These are phyloP conservation scores for Pseudogymnoascus sp. DNA, from an alignment of 2,329 filamentous ascomycete genomes.

Conservation along the genomic window DNA sequence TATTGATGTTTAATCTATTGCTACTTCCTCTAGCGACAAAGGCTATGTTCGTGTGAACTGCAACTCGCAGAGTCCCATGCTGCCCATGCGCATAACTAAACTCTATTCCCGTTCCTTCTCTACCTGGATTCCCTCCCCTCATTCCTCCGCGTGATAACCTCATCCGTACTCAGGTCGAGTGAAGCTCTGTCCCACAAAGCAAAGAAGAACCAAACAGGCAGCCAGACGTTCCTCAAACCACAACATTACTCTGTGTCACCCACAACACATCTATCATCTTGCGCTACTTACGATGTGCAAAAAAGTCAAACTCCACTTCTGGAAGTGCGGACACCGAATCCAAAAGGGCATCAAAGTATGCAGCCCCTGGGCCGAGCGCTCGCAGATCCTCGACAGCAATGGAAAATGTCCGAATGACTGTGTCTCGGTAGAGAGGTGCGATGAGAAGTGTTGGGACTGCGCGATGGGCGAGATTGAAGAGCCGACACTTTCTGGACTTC, in stretches of 20 bases:
- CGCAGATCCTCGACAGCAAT: constrained; percentile 1
- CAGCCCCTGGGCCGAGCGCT: constrained; percentile 3
- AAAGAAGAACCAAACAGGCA: not conserved
- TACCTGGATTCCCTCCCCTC: not conserved
- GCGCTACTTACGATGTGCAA: not conserved
- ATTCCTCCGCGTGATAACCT: not conserved
- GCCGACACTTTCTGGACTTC: not conserved
- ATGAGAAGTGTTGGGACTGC: not conserved
- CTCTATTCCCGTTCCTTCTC: not conserved
- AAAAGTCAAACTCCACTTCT: not conserved
- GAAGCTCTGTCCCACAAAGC: not conserved
- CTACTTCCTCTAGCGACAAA: not conserved
- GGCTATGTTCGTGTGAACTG: not conserved
- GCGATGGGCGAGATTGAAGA: not conserved
- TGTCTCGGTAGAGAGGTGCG: not conserved
- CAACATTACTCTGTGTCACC: not conserved
- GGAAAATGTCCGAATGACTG: constrained; percentile 1
- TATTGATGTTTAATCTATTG: not conserved
- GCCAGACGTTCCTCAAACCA: not conserved
- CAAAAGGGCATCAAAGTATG: not conserved
- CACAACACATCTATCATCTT: not conserved
- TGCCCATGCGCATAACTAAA: not conserved
- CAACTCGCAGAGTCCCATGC: not conserved
- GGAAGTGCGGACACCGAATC: not conserved
- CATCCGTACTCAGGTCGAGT: not conserved